These are phyloP conservation scores for Neurospora terricola DNA, from an alignment of 495 filamentous ascomycete genomes.

Conservation along the genomic window DNA sequence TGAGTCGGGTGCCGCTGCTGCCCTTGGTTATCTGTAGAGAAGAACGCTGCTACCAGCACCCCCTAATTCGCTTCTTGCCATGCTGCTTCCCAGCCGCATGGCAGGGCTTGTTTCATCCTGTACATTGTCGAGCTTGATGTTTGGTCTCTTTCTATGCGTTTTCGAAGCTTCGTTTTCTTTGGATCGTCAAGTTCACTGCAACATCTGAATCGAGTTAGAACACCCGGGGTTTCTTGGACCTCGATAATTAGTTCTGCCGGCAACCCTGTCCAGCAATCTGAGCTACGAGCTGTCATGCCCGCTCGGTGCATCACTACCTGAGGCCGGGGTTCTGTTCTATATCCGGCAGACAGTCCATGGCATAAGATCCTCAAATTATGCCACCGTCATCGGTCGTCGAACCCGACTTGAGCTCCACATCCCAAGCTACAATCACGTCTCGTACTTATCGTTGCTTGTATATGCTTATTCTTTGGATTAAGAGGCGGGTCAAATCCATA, in stretches of 20 bases:
- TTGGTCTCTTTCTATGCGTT: conserved; percentile 37
- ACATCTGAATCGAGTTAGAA: conserved; percentile 32
- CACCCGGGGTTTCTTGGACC: conserved; percentile 21
- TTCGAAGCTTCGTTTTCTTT: conserved; percentile 30
- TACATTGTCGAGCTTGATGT: conserved; percentile 28
- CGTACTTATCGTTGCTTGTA: conserved; percentile 37
- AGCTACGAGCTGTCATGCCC: conserved; percentile 31
- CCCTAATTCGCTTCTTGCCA: conserved; percentile 35
- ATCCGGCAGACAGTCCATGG: conserved; percentile 42
- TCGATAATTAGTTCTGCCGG: conserved; percentile 20
- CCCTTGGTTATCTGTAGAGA: conserved; percentile 1
- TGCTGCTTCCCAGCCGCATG: conserved; percentile 37
- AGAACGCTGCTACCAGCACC: conserved; percentile 2
- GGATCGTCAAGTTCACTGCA: conserved; percentile 16
- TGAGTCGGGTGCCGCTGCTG: conserved; percentile 13
- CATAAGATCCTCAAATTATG: conserved; percentile 50
- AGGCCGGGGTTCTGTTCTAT: conserved; percentile 38
- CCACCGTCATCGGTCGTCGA: conserved; percentile 39
- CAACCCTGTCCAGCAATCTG: conserved; percentile 26
- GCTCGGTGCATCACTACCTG: conserved; percentile 40
- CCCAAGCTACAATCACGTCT: conserved; percentile 41
- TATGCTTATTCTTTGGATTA: conserved; percentile 36
- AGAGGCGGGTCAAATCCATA: conserved; percentile 27
- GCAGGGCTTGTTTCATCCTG: conserved; percentile 40
- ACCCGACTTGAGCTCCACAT: conserved; percentile 33